Percentiles rank a stretch among this genome's conserved stretches.
Conservation (phyloP, 768 basidiomycete genomes). For the Lactarius pseudohatsudake region DNA sequence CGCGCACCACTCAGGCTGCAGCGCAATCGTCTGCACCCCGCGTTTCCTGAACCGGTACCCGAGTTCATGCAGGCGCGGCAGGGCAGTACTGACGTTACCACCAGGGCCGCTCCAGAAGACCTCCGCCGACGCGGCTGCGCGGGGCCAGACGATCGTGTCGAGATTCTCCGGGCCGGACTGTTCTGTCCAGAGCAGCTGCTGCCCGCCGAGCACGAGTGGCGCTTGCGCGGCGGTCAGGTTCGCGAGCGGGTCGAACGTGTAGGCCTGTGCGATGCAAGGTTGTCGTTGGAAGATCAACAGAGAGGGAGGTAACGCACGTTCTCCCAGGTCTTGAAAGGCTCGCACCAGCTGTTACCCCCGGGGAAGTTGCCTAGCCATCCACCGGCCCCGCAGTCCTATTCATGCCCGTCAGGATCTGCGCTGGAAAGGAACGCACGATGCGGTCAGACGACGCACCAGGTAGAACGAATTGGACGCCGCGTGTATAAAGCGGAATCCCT, state of each 20-base stretch:
- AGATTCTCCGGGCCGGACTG: slow-evolving; percentile 69
- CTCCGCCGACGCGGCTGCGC: slow-evolving; percentile 70
- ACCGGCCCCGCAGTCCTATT: slow-evolving; percentile 66
- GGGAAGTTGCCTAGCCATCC: slow-evolving; percentile 59
- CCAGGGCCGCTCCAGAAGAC: slow-evolving; percentile 69
- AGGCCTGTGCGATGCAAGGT: slow-evolving; percentile 43
- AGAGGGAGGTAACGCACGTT: slow-evolving; percentile 42
- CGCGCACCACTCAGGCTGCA: slow-evolving; percentile 47
- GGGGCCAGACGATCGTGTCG: slow-evolving; percentile 70
- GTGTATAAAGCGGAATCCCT: slow-evolving; percentile 64
- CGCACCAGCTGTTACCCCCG: slow-evolving; percentile 65
- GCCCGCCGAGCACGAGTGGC: slow-evolving; percentile 65
- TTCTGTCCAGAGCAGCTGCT: slow-evolving; percentile 74
- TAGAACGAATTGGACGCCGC: slow-evolving; percentile 78
- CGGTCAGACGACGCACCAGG: slow-evolving; percentile 42
- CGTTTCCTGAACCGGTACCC: slow-evolving; percentile 37
- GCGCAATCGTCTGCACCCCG: slow-evolving; percentile 37
- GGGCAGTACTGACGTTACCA: slow-evolving; percentile 41
- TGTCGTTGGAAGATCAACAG: not conserved
- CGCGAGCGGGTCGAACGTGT: slow-evolving; percentile 71
- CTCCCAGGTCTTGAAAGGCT: slow-evolving; percentile 81
- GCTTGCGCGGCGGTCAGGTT: slow-evolving; percentile 49
- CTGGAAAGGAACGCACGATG: not conserved
- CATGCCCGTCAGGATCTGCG: not conserved
- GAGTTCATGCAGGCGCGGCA: slow-evolving; percentile 60